phyloP scores from a whole-genome alignment of 2,329 filamentous ascomycete genomes.

The Sphaerulina populicola region DNA sequence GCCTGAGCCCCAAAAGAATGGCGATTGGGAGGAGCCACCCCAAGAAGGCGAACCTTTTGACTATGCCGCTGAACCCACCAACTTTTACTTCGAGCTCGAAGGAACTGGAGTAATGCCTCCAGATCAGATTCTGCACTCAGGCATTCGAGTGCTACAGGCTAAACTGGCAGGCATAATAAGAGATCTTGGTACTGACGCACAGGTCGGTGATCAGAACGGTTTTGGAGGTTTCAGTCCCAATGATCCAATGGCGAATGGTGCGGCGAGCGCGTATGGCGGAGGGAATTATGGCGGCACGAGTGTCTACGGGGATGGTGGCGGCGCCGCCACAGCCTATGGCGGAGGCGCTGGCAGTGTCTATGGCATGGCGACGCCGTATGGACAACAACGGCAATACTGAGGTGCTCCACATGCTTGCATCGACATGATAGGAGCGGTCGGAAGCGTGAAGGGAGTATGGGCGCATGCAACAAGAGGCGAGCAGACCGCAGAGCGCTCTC shows the following conservation, averaged over 20 bases:
- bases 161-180: conserved; percentile 78
- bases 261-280: conserved; percentile 61
- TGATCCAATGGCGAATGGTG: conserved; percentile 49
- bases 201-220: conserved; percentile 47
- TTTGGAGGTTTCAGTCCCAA: conserved; percentile 45
- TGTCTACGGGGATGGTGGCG: conserved; percentile 35
- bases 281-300: conserved; percentile 50
- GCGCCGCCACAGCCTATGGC: conserved; percentile 51
- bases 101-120: conserved; percentile 80
- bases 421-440: background rate
- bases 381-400: conserved; percentile 15
- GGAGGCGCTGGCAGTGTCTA: conserved; percentile 49
- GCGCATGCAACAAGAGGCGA: background rate
- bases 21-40: conserved; percentile 67
- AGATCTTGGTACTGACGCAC: conserved; percentile 50
- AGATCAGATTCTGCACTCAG: conserved; percentile 78
- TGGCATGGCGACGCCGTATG: conserved; percentile 39
- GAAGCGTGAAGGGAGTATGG: background rate
- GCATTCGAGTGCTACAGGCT: conserved; percentile 78
- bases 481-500: background rate
- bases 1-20: conserved; percentile 46
- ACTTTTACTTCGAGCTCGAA: conserved; percentile 91
- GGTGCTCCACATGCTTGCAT: background rate
- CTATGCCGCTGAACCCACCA: conserved; percentile 70
- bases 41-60: conserved; percentile 82